Evolutionary conservation across 176 grass and related monocot species (phyloP).

Genomic region (Poa annua): DNA sequence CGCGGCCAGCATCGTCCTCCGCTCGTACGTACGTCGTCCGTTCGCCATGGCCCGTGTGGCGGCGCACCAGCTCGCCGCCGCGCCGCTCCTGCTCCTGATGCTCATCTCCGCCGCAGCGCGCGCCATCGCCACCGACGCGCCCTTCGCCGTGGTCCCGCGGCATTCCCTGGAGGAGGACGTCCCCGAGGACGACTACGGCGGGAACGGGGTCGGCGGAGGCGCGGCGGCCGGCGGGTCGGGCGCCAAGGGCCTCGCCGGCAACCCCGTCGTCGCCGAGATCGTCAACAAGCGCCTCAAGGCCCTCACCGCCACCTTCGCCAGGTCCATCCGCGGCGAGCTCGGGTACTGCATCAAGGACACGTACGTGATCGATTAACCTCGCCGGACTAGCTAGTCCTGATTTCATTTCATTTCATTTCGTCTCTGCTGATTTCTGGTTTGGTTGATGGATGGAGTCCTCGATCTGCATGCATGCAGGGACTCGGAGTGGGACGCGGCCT

Average conservation of each 20-base stretch:
- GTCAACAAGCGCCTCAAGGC: conserved; percentile 60
- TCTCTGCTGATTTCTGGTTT: background rate
- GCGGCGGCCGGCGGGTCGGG: background rate
- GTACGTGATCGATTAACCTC: conserved; percentile 21
- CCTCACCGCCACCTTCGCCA: conserved; percentile 62
- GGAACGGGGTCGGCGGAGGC: conserved; percentile 22
- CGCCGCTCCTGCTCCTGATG: conserved; percentile 32
- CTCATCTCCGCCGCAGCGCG: conserved; percentile 16
- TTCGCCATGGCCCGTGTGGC: conserved; percentile 45
- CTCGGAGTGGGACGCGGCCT: conserved; percentile 85
- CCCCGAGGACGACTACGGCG: conserved; percentile 26
- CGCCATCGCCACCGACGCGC: background rate
- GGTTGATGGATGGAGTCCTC: background rate
- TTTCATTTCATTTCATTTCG: background rate
- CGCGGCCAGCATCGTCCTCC: background rate
- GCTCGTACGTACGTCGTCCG: background rate
- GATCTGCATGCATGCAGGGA: conserved; percentile 46
- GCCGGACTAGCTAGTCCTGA: too few relatives aligned
- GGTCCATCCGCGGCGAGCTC: conserved; percentile 46
- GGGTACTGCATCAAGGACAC: conserved; percentile 90
- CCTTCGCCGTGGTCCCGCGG: background rate
- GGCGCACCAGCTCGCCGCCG: conserved; percentile 34
- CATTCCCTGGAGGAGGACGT: conserved; percentile 29
- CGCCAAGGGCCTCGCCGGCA: conserved; percentile 35
- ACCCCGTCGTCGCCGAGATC: conserved; percentile 56